Evolutionary conservation across 2,329 filamentous ascomycete species (phyloP).

Genomic region (Fusarium sp.): DNA sequence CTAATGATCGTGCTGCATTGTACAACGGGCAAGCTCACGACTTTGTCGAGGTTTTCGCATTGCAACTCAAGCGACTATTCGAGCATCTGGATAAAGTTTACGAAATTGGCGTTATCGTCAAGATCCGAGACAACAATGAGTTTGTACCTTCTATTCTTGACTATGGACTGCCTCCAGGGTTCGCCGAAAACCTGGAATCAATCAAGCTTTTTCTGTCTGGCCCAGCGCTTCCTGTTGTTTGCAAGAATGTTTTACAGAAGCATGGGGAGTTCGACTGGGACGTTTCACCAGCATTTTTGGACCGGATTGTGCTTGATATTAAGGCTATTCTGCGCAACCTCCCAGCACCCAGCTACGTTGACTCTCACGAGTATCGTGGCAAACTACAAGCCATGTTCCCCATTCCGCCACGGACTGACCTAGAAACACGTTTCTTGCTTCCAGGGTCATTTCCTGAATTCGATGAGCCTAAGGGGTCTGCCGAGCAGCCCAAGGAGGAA

Average conservation of each 20-base stretch:
- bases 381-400: slow-evolving; percentile 40
- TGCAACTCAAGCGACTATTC: slow-evolving; percentile 35
- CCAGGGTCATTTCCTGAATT: slow-evolving; percentile 45
- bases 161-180: slow-evolving; percentile 30
- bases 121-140: slow-evolving; percentile 39
- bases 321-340: slow-evolving; percentile 44
- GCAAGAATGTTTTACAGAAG: slow-evolving; percentile 38
- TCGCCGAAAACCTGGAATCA: slow-evolving; percentile 27
- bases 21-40: slow-evolving; percentile 27
- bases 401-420: slow-evolving; percentile 24
- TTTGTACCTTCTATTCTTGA: slow-evolving; percentile 40
- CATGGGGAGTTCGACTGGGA: slow-evolving; percentile 7
- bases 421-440: slow-evolving; percentile 26
- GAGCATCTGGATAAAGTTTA: slow-evolving; percentile 42
- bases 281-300: slow-evolving; percentile 42
- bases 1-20: slow-evolving; percentile 32
- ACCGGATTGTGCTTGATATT: slow-evolving; percentile 46
- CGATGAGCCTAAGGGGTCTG: slow-evolving; percentile 26
- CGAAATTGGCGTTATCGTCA: slow-evolving; percentile 44
- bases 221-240: slow-evolving; percentile 42
- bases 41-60: slow-evolving; percentile 36
- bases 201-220: slow-evolving; percentile 44
- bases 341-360: slow-evolving; percentile 46
- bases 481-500: neutral
- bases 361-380: slow-evolving; percentile 39